phyloP scores from a whole-genome alignment of 2,329 filamentous ascomycete species.

The Alternaria alternata region DNA sequence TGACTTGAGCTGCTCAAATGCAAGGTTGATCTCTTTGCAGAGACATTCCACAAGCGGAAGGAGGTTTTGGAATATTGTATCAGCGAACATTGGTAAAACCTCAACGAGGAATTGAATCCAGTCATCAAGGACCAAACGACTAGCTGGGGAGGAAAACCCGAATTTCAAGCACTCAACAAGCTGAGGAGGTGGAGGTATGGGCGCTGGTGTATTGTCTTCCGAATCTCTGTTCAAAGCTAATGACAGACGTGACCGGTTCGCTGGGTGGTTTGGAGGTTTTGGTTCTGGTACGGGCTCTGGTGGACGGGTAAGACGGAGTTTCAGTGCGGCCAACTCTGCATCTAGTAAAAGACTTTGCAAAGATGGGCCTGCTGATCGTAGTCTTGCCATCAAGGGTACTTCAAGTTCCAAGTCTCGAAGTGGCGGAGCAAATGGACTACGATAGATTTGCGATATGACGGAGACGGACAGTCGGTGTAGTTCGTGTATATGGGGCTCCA shows the following conservation, averaged over 20 bases:
- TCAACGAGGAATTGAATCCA: constrained; percentile 89
- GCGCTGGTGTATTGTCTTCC: constrained; percentile 44
- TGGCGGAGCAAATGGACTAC: constrained; percentile 67
- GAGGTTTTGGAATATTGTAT: constrained; percentile 86
- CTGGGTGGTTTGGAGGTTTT: constrained; percentile 27
- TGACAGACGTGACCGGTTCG: constrained; percentile 43
- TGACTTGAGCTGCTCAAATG: constrained; percentile 74
- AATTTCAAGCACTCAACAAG: constrained; percentile 86
- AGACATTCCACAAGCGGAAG: constrained; percentile 91
- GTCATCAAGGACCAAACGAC: constrained; percentile 82
- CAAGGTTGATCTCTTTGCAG: constrained; percentile 76
- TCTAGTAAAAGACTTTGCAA: constrained; percentile 82
- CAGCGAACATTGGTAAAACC: constrained; percentile 82
- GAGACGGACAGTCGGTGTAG: constrained; percentile 76
- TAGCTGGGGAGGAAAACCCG: constrained; percentile 77
- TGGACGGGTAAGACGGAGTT: constrained; percentile 58
- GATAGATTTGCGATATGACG: constrained; percentile 69
- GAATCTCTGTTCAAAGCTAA: constrained; percentile 40
- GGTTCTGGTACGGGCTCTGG: constrained; percentile 30
- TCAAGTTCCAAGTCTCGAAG: constrained; percentile 74
- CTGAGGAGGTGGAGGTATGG: constrained; percentile 66
- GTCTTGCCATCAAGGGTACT: constrained; percentile 71
- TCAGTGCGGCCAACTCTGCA: constrained; percentile 77
- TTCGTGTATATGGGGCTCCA: constrained; percentile 62
- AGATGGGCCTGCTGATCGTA: constrained; percentile 66